phyloP scores from a whole-genome alignment of 352 stramenopile genomes.

The Blastocystis sp. region DNA sequence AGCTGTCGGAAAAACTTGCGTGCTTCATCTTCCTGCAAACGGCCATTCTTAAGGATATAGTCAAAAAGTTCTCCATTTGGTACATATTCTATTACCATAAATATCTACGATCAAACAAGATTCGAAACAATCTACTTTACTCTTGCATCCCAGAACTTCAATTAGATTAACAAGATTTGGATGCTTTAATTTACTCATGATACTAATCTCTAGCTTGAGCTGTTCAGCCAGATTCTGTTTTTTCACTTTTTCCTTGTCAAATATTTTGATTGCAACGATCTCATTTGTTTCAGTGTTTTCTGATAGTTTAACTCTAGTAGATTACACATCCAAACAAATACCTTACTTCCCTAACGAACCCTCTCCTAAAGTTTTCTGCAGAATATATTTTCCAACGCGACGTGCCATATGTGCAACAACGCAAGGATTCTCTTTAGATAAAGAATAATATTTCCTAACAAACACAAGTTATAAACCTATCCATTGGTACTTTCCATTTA shows the following conservation, averaged over 20 bases:
- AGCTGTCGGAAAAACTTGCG: constrained; percentile 97
- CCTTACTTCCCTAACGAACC: constrained; percentile 87
- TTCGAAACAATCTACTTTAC: neutral
- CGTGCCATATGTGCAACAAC: neutral
- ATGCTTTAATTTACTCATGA: constrained; percentile 89
- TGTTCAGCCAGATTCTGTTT: constrained; percentile 94
- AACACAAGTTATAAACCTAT: constrained; percentile 45
- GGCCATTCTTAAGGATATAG: constrained; percentile 87
- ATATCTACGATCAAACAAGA: constrained; percentile 82
- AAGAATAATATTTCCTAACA: neutral
- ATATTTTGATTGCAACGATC: constrained; percentile 90
- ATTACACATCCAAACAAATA: neutral
- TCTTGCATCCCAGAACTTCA: constrained; percentile 68
- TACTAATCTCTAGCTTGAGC: constrained; percentile 96
- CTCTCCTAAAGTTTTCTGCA: constrained; percentile 87
- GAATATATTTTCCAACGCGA: constrained; percentile 86
- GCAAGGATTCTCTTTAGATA: neutral
- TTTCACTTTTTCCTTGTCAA: constrained; percentile 96
- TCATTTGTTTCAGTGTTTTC: constrained; percentile 88
- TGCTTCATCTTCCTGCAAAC: constrained; percentile 88
- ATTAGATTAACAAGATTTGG: constrained; percentile 76
- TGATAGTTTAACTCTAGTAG: constrained; percentile 81
- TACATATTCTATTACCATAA: constrained; percentile 74
- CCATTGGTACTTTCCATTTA: constrained; percentile 73
- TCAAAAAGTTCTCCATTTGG: constrained; percentile 85